Evolutionary conservation across 164 flowering plant genomes (phyloP).

Genomic region (Piper longum): DNA sequence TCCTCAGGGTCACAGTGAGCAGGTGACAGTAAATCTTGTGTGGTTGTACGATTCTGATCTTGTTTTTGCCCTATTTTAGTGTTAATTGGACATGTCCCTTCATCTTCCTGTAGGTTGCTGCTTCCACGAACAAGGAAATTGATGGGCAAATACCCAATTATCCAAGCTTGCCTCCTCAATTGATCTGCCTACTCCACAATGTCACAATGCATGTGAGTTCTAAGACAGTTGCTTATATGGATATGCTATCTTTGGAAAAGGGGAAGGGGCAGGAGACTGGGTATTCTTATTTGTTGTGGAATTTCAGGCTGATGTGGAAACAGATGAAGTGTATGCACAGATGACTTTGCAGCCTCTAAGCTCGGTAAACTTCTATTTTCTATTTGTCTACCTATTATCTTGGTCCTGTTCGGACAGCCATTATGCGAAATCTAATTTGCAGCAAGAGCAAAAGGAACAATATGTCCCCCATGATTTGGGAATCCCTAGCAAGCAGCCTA

Average conservation of each 20-base stretch:
- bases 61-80: neutral
- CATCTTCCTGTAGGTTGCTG: conserved; percentile 39
- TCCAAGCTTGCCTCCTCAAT: conserved; percentile 74
- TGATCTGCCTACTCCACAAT: conserved; percentile 76
- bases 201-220: conserved; percentile 81
- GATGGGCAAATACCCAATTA: conserved; percentile 79
- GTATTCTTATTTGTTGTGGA: conserved; percentile 2
- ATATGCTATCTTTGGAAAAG: conserved; percentile 1
- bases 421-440: neutral
- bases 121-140: conserved; percentile 73
- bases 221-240: neutral
- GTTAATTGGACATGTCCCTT: neutral
- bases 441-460: conserved; percentile 85
- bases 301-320: conserved; percentile 83
- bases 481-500: conserved; percentile 68
- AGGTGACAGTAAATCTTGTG: conserved; percentile 23
- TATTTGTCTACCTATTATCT: neutral
- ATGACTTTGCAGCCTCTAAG: conserved; percentile 82
- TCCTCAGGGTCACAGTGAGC: conserved; percentile 91
- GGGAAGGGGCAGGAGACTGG: neutral
- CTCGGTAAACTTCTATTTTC: conserved; percentile 24
- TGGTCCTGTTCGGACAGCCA: neutral
- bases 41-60: neutral
- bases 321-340: conserved; percentile 88
- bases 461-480: conserved; percentile 64